Conservation (phyloP, 2,329 filamentous ascomycete species). For the Pseudogymnoascus sp. region DNA sequence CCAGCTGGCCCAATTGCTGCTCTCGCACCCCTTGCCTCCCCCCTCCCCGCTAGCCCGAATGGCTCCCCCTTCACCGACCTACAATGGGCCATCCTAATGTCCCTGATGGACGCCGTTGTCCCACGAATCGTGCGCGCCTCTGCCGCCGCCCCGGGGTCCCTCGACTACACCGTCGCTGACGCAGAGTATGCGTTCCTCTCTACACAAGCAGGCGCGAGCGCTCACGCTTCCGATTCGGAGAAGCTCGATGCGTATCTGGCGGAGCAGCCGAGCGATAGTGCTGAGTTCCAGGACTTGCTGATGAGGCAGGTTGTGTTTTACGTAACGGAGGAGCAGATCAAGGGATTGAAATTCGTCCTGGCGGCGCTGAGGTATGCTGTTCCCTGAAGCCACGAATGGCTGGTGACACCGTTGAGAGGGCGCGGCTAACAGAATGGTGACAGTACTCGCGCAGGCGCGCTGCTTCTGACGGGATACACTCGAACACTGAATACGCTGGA, state of each 20-base stretch:
- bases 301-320: conserved; percentile 34
- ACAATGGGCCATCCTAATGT: conserved; percentile 49
- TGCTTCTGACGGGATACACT: conserved; percentile 62
- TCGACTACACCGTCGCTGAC: not conserved
- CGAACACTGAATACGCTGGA: conserved; percentile 57
- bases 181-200: not conserved
- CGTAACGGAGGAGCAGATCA: conserved; percentile 22
- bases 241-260: conserved; percentile 46
- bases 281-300: conserved; percentile 45
- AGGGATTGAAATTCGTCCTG: conserved; percentile 22
- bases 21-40: not conserved
- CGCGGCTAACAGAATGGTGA: not conserved
- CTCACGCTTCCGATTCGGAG: conserved; percentile 34
- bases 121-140: conserved; percentile 43
- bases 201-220: conserved; percentile 9
- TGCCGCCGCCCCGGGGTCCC: not conserved
- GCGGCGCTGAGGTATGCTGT: conserved; percentile 23
- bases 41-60: not conserved
- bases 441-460: conserved; percentile 55
- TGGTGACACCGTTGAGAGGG: not conserved
- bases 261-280: conserved; percentile 44
- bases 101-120: conserved; percentile 52
- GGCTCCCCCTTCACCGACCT: conserved; percentile 32
- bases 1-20: not conserved
- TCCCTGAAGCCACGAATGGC: not conserved